Evolutionary conservation across 495 filamentous ascomycete genomes (phyloP).

Genomic region (Xeromyces bisporus): DNA sequence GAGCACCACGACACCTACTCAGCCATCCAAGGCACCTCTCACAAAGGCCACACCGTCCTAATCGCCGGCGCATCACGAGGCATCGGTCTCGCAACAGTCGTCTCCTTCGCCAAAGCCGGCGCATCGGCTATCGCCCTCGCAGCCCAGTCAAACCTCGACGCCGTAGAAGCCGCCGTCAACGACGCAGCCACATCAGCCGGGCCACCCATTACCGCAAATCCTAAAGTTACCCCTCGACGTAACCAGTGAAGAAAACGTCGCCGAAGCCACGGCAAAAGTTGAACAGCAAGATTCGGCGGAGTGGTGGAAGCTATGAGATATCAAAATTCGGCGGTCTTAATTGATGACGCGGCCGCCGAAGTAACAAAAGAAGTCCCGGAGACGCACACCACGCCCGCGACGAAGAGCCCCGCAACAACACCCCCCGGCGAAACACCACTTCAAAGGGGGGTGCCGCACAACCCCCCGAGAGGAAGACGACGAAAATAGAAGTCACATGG

Average conservation of each 20-base stretch:
- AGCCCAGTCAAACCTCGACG: constrained; percentile 24
- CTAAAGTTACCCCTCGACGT: constrained; percentile 28
- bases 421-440: too few species aligned
- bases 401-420: too few species aligned
- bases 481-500: too few species aligned
- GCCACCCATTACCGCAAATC: constrained; percentile 22
- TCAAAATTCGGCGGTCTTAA: too few species aligned
- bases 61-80: constrained; percentile 35
- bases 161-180: constrained; percentile 17
- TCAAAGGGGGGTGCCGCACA: too few species aligned
- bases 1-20: constrained; percentile 26
- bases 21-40: constrained; percentile 19
- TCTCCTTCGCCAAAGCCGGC: constrained; percentile 30
- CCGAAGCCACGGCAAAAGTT: constrained; percentile 11
- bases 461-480: too few species aligned
- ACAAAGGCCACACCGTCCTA: constrained; percentile 24
- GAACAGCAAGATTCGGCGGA: too few species aligned
- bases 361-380: too few species aligned
- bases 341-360: too few species aligned
- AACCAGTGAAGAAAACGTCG: constrained; percentile 18
- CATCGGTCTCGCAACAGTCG: constrained; percentile 26
- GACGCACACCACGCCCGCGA: too few species aligned
- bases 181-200: constrained; percentile 18
- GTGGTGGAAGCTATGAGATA: too few species aligned
- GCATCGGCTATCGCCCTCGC: constrained; percentile 26